Evolutionary conservation across 148 eudicot species (phyloP).

Genomic region (Oxyria digyna): DNA sequence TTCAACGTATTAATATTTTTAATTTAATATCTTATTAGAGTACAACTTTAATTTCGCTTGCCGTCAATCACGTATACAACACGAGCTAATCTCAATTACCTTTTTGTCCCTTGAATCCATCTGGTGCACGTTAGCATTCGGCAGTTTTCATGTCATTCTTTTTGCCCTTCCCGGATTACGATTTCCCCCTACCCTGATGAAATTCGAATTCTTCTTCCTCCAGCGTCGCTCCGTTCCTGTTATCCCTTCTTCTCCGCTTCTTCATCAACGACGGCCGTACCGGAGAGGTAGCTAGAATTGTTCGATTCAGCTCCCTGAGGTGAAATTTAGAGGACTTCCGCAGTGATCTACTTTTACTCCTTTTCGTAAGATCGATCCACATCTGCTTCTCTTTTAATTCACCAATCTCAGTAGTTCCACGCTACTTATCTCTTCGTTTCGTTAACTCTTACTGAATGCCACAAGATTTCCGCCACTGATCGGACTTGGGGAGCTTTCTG

Average conservation of each 20-base stretch:
- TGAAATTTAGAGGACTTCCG: background rate
- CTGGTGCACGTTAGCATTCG: background rate
- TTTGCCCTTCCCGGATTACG: background rate
- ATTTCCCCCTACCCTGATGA: background rate
- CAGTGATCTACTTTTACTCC: background rate
- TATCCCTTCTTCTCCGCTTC: background rate
- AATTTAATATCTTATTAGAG: background rate
- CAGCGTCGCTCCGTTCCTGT: background rate
- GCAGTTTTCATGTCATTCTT: background rate
- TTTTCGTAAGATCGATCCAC: conserved; percentile 9
- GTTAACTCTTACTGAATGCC: background rate
- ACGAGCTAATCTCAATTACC: background rate
- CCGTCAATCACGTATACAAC: conserved; percentile 12
- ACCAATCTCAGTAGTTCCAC: background rate
- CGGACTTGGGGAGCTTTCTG: background rate
- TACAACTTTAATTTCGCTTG: background rate
- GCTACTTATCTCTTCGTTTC: background rate
- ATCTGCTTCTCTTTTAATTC: conserved; percentile 9
- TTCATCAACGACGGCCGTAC: background rate
- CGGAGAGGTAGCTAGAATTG: background rate
- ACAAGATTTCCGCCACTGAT: background rate
- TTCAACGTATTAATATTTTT: background rate
- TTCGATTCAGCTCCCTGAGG: background rate
- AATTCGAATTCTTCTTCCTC: conserved; percentile 7
- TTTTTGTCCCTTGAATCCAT: background rate